A percentile compares a stretch with the other conserved stretches of the same genome.
phyloP scores from a whole-genome alignment of 116 monocot genomes.

The Phalaenopsis hybrid region DNA sequence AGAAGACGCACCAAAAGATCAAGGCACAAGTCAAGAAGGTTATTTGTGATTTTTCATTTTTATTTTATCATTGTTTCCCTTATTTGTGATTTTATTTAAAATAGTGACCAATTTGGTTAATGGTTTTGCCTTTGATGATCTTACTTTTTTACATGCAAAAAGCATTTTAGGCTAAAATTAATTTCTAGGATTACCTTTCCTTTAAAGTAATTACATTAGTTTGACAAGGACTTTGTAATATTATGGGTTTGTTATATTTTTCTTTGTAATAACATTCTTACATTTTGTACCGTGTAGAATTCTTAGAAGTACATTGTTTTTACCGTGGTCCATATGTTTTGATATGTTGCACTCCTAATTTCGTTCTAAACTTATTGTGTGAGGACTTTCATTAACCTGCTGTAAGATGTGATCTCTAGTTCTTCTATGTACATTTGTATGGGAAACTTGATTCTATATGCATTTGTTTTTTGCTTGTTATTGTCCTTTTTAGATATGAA shows the following conservation, averaged over 20 bases:
- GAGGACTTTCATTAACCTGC: background rate
- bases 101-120: background rate
- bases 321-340: background rate
- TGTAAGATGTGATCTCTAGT: background rate
- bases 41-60: background rate
- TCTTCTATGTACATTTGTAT: background rate
- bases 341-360: background rate
- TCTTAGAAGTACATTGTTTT: background rate
- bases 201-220: background rate
- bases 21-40: conserved; percentile 66
- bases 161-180: background rate
- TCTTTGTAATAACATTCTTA: background rate
- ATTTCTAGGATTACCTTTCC: background rate
- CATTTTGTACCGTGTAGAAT: background rate
- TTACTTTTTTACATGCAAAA: background rate
- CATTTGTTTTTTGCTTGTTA: background rate
- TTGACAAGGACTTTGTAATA: background rate
- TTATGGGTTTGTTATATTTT: background rate
- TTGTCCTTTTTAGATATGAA: background rate
- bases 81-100: background rate
- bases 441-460: background rate
- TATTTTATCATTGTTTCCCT: background rate
- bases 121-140: background rate
- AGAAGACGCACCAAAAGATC: conserved; percentile 55
- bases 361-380: background rate